phyloP scores from a whole-genome alignment of 1,284 basidiomycete genomes.

The Ganoderma resinaceum region DNA sequence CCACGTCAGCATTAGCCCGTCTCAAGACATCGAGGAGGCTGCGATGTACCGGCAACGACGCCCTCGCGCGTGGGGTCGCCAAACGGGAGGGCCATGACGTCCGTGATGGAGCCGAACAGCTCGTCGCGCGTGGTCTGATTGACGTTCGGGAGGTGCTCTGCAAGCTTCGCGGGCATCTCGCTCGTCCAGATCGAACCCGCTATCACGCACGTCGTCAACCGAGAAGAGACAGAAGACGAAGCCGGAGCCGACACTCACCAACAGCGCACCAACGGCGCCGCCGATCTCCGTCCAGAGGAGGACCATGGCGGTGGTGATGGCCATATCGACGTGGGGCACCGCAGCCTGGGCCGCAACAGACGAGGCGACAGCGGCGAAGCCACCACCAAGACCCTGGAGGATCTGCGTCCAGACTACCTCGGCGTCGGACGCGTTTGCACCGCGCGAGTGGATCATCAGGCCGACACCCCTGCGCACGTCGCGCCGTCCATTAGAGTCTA shows the following conservation, averaged over 20 bases:
- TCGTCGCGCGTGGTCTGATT: constrained; percentile 43
- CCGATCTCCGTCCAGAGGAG: constrained; percentile 84
- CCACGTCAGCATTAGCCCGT: neutral
- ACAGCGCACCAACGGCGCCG: constrained; percentile 72
- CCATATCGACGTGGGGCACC: constrained; percentile 80
- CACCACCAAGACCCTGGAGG: constrained; percentile 82
- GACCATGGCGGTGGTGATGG: constrained; percentile 83
- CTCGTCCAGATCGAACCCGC: constrained; percentile 68
- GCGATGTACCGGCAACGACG: constrained; percentile 54
- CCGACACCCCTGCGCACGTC: constrained; percentile 61
- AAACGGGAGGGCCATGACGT: constrained; percentile 51
- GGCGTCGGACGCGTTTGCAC: constrained; percentile 62
- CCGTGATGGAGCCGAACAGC: constrained; percentile 60
- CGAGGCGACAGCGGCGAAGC: constrained; percentile 72
- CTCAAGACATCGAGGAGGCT: neutral
- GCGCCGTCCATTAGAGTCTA: neutral
- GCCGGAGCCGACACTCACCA: constrained; percentile 41
- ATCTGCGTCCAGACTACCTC: constrained; percentile 77
- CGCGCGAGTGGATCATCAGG: constrained; percentile 78
- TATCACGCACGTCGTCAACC: constrained; percentile 26
- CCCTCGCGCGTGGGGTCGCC: constrained; percentile 64
- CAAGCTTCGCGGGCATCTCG: constrained; percentile 66
- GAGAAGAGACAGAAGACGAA: neutral
- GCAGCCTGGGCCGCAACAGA: constrained; percentile 84
- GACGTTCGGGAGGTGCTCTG: constrained; percentile 55